Evolutionary conservation across 768 basidiomycete genomes (phyloP).

Genomic region (Myochromella boudieri): DNA sequence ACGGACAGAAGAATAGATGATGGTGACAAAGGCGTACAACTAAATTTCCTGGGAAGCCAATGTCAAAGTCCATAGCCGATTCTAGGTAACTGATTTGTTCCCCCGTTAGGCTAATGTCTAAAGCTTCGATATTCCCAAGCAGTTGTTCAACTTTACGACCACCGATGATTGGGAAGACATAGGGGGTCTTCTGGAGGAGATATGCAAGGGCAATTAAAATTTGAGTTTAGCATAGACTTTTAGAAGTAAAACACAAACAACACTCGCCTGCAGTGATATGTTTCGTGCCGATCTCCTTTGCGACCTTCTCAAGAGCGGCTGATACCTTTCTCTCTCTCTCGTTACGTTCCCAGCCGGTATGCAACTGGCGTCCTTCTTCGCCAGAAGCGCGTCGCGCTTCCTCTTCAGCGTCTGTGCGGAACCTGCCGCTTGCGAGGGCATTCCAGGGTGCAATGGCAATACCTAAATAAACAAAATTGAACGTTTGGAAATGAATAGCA

Average conservation of each 20-base stretch:
- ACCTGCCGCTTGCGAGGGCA: conserved; percentile 32
- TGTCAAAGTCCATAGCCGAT: conserved; percentile 38
- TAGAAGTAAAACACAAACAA: no score
- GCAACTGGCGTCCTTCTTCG: conserved; percentile 22
- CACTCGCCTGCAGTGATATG: conserved; percentile 27
- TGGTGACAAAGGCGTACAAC: conserved; percentile 26
- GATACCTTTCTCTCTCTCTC: conserved; percentile 31
- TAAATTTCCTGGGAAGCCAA: conserved; percentile 41
- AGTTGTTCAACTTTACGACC: conserved; percentile 55
- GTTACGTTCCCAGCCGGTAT: conserved; percentile 31
- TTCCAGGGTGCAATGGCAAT: conserved; percentile 26
- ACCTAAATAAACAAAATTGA: conserved; percentile 27
- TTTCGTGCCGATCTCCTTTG: conserved; percentile 33
- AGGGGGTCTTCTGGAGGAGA: no score
- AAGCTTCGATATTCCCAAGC: conserved; percentile 47
- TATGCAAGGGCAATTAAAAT: no score
- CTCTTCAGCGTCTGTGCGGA: conserved; percentile 47
- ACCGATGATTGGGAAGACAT: conserved; percentile 52
- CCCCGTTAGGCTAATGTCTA: conserved; percentile 42
- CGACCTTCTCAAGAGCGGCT: conserved; percentile 36
- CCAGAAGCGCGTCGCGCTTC: conserved; percentile 19
- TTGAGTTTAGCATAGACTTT: conserved; percentile 16
- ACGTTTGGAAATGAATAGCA: conserved; percentile 25
- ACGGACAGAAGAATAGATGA: background rate
- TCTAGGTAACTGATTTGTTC: conserved; percentile 50